Evolutionary conservation across 2,329 filamentous ascomycete genomes (phyloP).

Genomic region (Rhytidhysteron rufulum): DNA sequence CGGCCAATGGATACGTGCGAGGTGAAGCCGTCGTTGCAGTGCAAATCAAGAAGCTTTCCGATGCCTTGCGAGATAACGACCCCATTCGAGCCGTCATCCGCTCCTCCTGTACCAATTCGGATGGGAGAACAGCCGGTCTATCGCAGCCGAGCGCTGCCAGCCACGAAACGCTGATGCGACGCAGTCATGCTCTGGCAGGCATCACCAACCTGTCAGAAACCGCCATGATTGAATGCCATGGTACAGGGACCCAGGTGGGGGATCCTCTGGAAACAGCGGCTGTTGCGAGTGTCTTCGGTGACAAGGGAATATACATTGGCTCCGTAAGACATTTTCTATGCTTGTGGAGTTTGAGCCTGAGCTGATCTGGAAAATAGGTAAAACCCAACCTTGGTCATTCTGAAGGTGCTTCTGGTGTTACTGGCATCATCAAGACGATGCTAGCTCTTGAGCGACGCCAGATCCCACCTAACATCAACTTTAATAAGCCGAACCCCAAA

Average conservation of each 20-base stretch:
- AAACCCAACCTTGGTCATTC: conserved; percentile 15
- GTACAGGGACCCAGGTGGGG: conserved; percentile 4
- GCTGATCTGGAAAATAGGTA: not conserved
- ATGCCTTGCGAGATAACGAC: conserved; percentile 30
- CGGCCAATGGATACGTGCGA: conserved; percentile 33
- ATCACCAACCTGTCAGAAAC: not conserved
- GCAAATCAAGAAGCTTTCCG: conserved; percentile 23
- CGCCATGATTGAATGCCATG: not conserved
- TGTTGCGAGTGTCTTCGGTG: not conserved
- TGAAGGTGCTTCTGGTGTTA: conserved; percentile 9
- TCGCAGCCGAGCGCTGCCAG: not conserved
- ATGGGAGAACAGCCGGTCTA: conserved; percentile 17
- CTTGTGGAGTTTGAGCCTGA: not conserved
- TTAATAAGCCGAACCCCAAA: conserved; percentile 23
- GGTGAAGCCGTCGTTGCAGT: conserved; percentile 34
- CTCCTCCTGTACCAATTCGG: conserved; percentile 14
- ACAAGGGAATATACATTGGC: conserved; percentile 6
- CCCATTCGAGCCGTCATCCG: conserved; percentile 33
- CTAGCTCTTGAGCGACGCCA: conserved; percentile 27
- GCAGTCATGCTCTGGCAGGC: not conserved
- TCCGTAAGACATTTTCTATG: conserved; percentile 5
- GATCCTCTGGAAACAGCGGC: conserved; percentile 11
- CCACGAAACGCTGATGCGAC: not conserved
- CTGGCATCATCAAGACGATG: conserved; percentile 14
- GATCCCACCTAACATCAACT: conserved; percentile 24